These are phyloP conservation scores for Geotrichum aggregatum DNA, from an alignment of 1,139 yeast species.

Conservation along the genomic window DNA sequence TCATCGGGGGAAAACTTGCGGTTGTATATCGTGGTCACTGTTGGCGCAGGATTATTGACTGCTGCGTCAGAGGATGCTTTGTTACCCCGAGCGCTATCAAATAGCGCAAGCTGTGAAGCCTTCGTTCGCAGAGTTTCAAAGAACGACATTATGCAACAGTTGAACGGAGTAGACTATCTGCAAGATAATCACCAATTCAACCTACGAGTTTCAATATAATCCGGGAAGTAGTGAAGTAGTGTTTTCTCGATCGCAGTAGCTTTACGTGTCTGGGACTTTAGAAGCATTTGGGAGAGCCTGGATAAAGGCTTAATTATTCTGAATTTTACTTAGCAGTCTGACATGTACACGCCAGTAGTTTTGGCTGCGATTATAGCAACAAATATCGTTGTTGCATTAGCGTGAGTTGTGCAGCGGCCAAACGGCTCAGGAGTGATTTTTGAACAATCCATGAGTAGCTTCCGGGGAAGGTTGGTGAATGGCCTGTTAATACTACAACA, in stretches of 20 bases:
- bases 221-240: not conserved
- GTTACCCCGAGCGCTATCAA: slow-evolving; percentile 35
- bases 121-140: slow-evolving; percentile 48
- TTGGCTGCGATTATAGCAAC: not conserved
- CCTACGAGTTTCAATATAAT: not conserved
- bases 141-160: slow-evolving; percentile 45
- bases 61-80: slow-evolving; percentile 25
- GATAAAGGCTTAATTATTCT: no score
- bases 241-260: no score
- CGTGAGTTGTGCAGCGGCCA: no score
- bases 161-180: not conserved
- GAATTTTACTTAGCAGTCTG: no score
- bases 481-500: no score
- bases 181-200: not conserved
- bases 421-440: no score
- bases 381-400: no score
- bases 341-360: no score
- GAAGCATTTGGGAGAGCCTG: no score
- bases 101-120: slow-evolving; percentile 44
- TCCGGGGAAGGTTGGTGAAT: no score
- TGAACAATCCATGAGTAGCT: no score
- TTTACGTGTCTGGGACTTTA: no score
- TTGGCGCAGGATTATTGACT: slow-evolving; percentile 25
- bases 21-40: slow-evolving; percentile 36
- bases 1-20: slow-evolving; percentile 55